Percentiles rank a stretch among this genome's conserved stretches.
phyloP scores from a whole-genome alignment of 2,329 filamentous ascomycete genomes.

The Penicillium corylophilum region DNA sequence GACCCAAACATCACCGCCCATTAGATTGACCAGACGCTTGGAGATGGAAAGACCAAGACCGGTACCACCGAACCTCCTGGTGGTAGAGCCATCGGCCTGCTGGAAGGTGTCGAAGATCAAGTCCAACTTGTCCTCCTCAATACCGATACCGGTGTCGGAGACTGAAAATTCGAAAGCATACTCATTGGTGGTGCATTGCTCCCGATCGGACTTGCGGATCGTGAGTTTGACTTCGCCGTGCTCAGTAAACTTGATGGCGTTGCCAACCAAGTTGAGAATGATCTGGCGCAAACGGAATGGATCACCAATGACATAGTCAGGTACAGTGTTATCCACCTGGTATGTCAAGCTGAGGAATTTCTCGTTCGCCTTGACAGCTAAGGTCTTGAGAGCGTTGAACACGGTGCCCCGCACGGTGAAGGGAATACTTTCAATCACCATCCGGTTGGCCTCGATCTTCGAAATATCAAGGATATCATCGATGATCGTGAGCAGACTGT shows the following conservation, averaged over 20 bases:
- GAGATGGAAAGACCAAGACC: slow-evolving; percentile 93
- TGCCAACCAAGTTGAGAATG: slow-evolving; percentile 94
- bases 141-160: slow-evolving; percentile 94
- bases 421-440: slow-evolving; percentile 97
- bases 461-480: slow-evolving; percentile 72
- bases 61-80: slow-evolving; percentile 91
- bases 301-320: slow-evolving; percentile 93
- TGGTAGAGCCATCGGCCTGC: slow-evolving; percentile 95
- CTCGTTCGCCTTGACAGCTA: slow-evolving; percentile 97
- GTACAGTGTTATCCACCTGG: slow-evolving; percentile 87
- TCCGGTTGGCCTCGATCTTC: slow-evolving; percentile 88
- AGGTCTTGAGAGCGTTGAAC: slow-evolving; percentile 93
- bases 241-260: slow-evolving; percentile 98
- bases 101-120: slow-evolving; percentile 99
- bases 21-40: slow-evolving; percentile 88
- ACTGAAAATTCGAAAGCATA: slow-evolving; percentile 96
- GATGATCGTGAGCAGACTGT: slow-evolving; percentile 94
- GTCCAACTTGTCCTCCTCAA: slow-evolving; percentile 90
- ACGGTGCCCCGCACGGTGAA: slow-evolving; percentile 93
- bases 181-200: slow-evolving; percentile 68
- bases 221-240: slow-evolving; percentile 92
- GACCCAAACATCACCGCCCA: slow-evolving; percentile 96
- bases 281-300: slow-evolving; percentile 96
- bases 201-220: slow-evolving; percentile 71
- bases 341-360: slow-evolving; percentile 91